Percentiles rank a stretch among this genome's conserved stretches.
phyloP scores from a whole-genome alignment of 768 basidiomycete species.

The Phylloporus sp. region DNA sequence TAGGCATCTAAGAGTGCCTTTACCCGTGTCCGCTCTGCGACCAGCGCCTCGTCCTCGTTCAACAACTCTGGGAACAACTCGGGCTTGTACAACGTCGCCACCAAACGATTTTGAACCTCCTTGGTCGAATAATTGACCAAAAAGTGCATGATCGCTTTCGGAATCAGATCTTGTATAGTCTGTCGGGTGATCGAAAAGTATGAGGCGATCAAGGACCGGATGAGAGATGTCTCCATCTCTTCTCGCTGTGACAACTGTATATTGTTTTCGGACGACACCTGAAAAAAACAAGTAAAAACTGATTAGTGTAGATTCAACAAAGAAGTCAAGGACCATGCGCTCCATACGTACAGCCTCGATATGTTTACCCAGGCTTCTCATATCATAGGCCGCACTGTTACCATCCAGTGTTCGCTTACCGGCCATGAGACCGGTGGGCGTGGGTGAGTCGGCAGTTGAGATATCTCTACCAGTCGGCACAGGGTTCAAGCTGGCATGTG shows the following conservation, averaged over 20 bases:
- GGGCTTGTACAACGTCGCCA: conserved; percentile 93
- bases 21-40: conserved; percentile 88
- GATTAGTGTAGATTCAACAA: background rate
- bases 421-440: conserved; percentile 61
- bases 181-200: conserved; percentile 97
- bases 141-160: conserved; percentile 98
- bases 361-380: conserved; percentile 97
- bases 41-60: conserved; percentile 93
- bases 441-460: conserved; percentile 47
- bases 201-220: conserved; percentile 89
- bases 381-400: conserved; percentile 87
- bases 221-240: conserved; percentile 95
- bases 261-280: conserved; percentile 61
- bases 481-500: conserved; percentile 26
- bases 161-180: conserved; percentile 93
- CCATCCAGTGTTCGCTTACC: conserved; percentile 67
- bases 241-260: conserved; percentile 71
- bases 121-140: conserved; percentile 96
- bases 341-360: conserved; percentile 83
- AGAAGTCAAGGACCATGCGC: background rate
- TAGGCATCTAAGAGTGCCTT: conserved; percentile 96
- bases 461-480: conserved; percentile 62
- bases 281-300: conserved; percentile 7
- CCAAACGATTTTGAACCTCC: conserved; percentile 93
- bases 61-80: conserved; percentile 87